Base-by-base conservation (phyloP, 2,329 filamentous ascomycete genomes). In the Corniculantispora saksenae region DNA sequence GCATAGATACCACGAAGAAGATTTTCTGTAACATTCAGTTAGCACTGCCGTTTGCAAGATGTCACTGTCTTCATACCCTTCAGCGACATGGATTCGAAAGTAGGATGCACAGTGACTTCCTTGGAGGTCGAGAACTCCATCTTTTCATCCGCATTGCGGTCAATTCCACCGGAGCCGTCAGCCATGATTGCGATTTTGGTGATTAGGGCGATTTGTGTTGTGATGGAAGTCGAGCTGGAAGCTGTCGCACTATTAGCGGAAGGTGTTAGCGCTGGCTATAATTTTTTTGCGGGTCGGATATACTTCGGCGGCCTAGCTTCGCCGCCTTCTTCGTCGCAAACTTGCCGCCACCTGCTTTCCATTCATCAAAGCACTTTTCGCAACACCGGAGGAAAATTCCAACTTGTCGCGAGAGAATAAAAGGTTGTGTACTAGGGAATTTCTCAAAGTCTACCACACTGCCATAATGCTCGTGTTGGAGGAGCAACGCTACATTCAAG, bases 101-200 rank as follows among this genome's bases (percentile, higher is more conserved):
- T 97, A 54, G 94, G 93, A 73, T 94, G 93, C 66, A 95, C 95
- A 2, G 91, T 95, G 67, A 98, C 94, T 85, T 98, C 95, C 82
- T 97, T 97, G 69, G 94, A 97, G 78, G 95, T 99, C 70, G 91
- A 91, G 80, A 99, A 98, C 83, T 98, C 94, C 89, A 98, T 97
- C 80, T 92, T 89, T 84, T 97, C 94, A 79, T 98, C 95, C 69
- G 90, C 89, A 82, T 94, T 94, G 81, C 92, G 91, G 81, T 99
- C 94, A 77, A 98, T 89, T 68, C 85, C 86, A 70, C 81, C 82
- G 66, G 77, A 90, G 71, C 86, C 89, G 80, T 98, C 94, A 69
- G 94, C 93, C 95, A 98, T 99, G 72, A 69, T 91, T 74, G 66
- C 63, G 59, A 55, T 60, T 61, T n/a, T 38, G 45, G 50, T 32